phyloP scores from a whole-genome alignment of 371 early-diverging fungal species.

The Saksenaea vasiformis region DNA sequence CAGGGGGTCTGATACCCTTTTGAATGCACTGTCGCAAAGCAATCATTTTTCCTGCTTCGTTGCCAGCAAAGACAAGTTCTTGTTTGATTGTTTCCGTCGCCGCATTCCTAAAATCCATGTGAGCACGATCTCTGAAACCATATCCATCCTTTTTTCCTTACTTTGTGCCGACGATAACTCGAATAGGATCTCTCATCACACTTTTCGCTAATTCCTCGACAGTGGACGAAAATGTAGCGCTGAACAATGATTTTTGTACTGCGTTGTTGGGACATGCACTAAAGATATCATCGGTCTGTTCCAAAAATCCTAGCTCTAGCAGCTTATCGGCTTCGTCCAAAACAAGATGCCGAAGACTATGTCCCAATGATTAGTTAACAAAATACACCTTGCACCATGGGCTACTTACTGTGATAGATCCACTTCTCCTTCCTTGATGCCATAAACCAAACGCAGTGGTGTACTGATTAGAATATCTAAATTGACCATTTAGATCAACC shows the following conservation, averaged over 20 bases:
- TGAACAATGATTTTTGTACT: conserved; percentile 88
- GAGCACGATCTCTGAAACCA: background rate
- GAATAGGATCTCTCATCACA: conserved; percentile 88
- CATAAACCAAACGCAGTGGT: conserved; percentile 88
- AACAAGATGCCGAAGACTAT: conserved; percentile 69
- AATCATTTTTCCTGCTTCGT: conserved; percentile 92
- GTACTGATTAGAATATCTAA: conserved; percentile 89
- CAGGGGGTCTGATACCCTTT: conserved; percentile 86
- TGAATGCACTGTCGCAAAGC: conserved; percentile 89
- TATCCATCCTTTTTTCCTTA: too few relatives aligned
- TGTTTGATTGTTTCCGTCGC: conserved; percentile 90
- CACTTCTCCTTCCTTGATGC: conserved; percentile 78
- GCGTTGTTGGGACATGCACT: conserved; percentile 78
- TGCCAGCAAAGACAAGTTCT: conserved; percentile 88
- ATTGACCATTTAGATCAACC: background rate
- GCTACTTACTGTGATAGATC: conserved; percentile 65
- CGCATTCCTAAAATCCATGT: conserved; percentile 64
- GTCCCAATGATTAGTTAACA: too few relatives aligned
- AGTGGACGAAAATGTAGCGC: conserved; percentile 91
- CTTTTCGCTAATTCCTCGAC: conserved; percentile 90
- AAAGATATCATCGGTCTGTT: conserved; percentile 88
- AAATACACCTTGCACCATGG: background rate
- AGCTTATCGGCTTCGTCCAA: conserved; percentile 96
- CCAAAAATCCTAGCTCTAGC: conserved; percentile 89
- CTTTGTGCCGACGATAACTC: conserved; percentile 89